A percentile compares a stretch with the other conserved stretches of the same genome.
Evolutionary conservation across 2,329 filamentous ascomycete species (phyloP).

Genomic region (Diatrype stigma): DNA sequence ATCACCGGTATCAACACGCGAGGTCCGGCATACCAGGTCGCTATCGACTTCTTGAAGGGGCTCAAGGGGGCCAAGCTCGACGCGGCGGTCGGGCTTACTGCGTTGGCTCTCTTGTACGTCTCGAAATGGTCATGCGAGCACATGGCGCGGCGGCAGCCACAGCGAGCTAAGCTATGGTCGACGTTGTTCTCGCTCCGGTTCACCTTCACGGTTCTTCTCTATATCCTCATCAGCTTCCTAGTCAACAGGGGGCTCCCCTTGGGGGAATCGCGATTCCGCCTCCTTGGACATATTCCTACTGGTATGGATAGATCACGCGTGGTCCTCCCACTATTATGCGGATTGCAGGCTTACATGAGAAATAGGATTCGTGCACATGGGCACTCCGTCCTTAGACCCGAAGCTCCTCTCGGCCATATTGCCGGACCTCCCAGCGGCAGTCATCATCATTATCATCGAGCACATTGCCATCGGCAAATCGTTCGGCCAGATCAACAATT

Average conservation of each 20-base stretch:
- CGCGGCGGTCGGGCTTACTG: constrained; percentile 68
- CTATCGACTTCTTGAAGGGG: constrained; percentile 38
- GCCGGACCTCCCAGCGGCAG: constrained; percentile 61
- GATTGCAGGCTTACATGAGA: neutral
- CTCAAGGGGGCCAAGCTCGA: constrained; percentile 51
- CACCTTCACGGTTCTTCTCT: constrained; percentile 71
- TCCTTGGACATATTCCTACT: constrained; percentile 62
- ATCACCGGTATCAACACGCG: constrained; percentile 40
- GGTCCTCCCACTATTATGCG: constrained; percentile 7
- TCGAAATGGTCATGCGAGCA: constrained; percentile 58
- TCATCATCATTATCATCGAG: constrained; percentile 74
- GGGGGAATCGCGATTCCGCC: constrained; percentile 51
- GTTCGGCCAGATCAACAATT: constrained; percentile 72
- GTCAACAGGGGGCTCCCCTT: constrained; percentile 52
- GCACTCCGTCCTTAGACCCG: constrained; percentile 51
- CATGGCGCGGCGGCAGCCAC: constrained; percentile 58
- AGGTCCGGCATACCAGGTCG: constrained; percentile 40
- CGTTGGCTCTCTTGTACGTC: constrained; percentile 61
- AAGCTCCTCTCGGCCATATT: constrained; percentile 55
- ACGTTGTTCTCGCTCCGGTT: constrained; percentile 71
- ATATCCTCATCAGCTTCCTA: constrained; percentile 69
- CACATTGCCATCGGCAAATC: constrained; percentile 81
- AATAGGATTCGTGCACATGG: constrained; percentile 59
- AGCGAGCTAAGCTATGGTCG: constrained; percentile 61
- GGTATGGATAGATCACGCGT: constrained; percentile 34